Percentiles rank a stretch among this genome's conserved stretches.
phyloP scores from a whole-genome alignment of 2,329 filamentous ascomycete genomes.

The Aspergillus sp. region DNA sequence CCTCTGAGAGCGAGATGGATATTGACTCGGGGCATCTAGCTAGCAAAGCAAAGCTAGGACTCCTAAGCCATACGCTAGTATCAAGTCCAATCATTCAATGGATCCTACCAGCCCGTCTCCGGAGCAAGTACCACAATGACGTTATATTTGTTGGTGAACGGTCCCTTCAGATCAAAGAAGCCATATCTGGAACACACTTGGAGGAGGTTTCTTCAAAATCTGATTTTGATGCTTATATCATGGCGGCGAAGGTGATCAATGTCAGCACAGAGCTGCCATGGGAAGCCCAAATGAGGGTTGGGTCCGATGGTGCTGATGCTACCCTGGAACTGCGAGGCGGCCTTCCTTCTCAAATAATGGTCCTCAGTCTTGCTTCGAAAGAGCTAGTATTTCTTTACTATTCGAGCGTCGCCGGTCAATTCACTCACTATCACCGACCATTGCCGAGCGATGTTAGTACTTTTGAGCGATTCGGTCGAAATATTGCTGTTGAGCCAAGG shows the following conservation, averaged over 20 bases:
- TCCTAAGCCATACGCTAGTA: conserved; percentile 77
- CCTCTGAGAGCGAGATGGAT: conserved; percentile 16
- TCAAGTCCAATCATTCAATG: conserved; percentile 73
- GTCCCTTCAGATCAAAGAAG: conserved; percentile 77
- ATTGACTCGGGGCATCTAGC: conserved; percentile 11
- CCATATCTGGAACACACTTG: conserved; percentile 64
- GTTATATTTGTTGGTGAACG: conserved; percentile 83
- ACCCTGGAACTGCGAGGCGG: conserved; percentile 17
- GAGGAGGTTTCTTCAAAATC: conserved; percentile 73
- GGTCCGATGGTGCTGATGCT: conserved; percentile 11
- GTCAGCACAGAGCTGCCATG: conserved; percentile 45
- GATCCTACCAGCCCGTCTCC: conserved; percentile 77
- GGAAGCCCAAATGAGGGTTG: conserved; percentile 32
- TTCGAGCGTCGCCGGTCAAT: conserved; percentile 51
- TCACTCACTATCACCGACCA: conserved; percentile 60
- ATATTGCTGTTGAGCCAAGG: conserved; percentile 77
- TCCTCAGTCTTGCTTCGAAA: conserved; percentile 72
- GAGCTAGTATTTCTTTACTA: conserved; percentile 78
- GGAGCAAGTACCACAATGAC: conserved; percentile 71
- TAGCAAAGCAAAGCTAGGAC: conserved; percentile 59
- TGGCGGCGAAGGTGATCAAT: conserved; percentile 76
- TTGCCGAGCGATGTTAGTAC: conserved; percentile 58
- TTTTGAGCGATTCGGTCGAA: conserved; percentile 58
- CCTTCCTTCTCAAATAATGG: conserved; percentile 75
- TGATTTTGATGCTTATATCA: conserved; percentile 76